Percentiles rank a stretch among this genome's conserved stretches.
These are phyloP conservation scores for Leccinellum albellum DNA, from an alignment of 768 basidiomycete species.

Conservation along the genomic window DNA sequence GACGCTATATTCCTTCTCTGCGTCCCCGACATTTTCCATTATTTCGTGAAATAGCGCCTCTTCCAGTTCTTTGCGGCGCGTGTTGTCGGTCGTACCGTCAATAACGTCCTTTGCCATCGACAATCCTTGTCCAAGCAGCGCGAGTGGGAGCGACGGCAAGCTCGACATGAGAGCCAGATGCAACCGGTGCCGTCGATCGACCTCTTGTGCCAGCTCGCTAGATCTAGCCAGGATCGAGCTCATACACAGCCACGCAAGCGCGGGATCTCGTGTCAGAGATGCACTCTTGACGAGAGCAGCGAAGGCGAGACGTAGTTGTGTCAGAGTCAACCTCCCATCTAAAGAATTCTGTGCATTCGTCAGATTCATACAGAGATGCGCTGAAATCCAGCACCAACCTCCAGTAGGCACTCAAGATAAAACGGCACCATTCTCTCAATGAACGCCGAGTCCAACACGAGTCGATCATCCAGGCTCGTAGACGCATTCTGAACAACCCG, in stretches of 20 bases:
- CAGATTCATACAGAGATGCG: background rate
- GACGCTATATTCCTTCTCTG: slow-evolving; percentile 63
- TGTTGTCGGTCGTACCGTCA: slow-evolving; percentile 26
- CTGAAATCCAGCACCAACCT: slow-evolving; percentile 42
- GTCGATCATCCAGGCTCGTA: slow-evolving; percentile 5
- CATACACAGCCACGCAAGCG: slow-evolving; percentile 70
- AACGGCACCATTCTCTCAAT: slow-evolving; percentile 64
- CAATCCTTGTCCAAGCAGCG: slow-evolving; percentile 53
- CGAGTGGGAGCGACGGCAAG: slow-evolving; percentile 57
- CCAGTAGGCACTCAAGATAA: slow-evolving; percentile 67
- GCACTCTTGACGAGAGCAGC: slow-evolving; percentile 67
- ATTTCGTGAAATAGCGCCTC: slow-evolving; percentile 62
- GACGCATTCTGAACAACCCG: slow-evolving; percentile 16
- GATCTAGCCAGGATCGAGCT: slow-evolving; percentile 51
- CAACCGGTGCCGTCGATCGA: slow-evolving; percentile 47
- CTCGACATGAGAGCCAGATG: slow-evolving; percentile 62
- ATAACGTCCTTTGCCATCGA: slow-evolving; percentile 42
- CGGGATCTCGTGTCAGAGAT: slow-evolving; percentile 35
- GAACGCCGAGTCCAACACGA: slow-evolving; percentile 34
- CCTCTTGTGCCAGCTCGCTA: slow-evolving; percentile 18
- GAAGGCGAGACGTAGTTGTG: slow-evolving; percentile 72
- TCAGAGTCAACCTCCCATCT: slow-evolving; percentile 54
- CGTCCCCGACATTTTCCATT: slow-evolving; percentile 59
- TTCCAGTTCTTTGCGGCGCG: slow-evolving; percentile 42
- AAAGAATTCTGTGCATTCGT: slow-evolving; percentile 50